Conservation (phyloP, 192 early-diverging fungal species). For the Umbelopsis isabellina region DNA sequence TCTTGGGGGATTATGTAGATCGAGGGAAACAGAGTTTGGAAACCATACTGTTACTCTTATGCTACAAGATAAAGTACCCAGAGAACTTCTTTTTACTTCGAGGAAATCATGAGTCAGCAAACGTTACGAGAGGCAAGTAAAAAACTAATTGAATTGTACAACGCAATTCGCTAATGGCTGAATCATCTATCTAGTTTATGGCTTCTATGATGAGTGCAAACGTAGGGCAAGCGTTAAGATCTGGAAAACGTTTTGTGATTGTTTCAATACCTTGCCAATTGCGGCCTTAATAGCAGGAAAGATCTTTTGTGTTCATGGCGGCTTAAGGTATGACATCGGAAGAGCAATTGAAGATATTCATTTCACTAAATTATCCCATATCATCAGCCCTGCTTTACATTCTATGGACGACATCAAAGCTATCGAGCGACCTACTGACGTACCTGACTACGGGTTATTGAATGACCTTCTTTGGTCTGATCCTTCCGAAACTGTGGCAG, state of each 20-base stretch:
- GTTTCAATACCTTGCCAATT: slow-evolving; percentile 93
- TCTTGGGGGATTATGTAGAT: slow-evolving; percentile 97
- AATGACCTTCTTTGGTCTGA: slow-evolving; percentile 96
- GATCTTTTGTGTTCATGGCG: slow-evolving; percentile 97
- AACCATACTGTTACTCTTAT: slow-evolving; percentile 90
- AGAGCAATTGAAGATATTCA: background rate
- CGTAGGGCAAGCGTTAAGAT: slow-evolving; percentile 83
- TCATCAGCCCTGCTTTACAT: slow-evolving; percentile 58
- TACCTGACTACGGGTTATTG: slow-evolving; percentile 90
- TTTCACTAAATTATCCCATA: background rate
- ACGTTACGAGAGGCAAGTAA: slow-evolving; percentile 80
- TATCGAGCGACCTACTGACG: slow-evolving; percentile 82
- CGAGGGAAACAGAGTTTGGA: slow-evolving; percentile 95
- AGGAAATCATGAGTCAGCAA: slow-evolving; percentile 96
- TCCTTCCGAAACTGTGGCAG: slow-evolving; percentile 74
- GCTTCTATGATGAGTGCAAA: slow-evolving; percentile 98
- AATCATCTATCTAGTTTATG: slow-evolving; percentile 69
- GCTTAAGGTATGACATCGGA: slow-evolving; percentile 53
- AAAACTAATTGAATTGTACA: background rate
- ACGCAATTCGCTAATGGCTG: background rate
- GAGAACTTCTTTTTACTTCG: slow-evolving; percentile 97
- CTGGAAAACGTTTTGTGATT: slow-evolving; percentile 91
- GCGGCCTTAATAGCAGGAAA: slow-evolving; percentile 89
- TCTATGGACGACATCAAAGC: slow-evolving; percentile 88
- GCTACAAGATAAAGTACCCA: slow-evolving; percentile 96